Base-by-base conservation (phyloP, 352 stramenopile species). In the Phytophthora litchii region DNA sequence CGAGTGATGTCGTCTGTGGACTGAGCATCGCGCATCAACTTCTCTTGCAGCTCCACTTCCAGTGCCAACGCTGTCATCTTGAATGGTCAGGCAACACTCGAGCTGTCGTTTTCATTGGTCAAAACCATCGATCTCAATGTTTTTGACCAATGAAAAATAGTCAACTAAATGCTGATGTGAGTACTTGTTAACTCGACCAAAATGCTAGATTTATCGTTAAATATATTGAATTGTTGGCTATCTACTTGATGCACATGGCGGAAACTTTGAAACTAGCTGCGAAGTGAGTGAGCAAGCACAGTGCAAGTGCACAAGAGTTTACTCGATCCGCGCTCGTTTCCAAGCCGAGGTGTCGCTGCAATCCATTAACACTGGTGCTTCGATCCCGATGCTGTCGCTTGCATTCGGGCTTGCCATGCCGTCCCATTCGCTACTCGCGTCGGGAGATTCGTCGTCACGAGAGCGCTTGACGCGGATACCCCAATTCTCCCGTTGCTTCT, bases 301-400 rank as follows among this genome's bases (percentile, higher is more conserved):
- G n/a, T n/a, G n/a, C n/a, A 48, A 16, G 20, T 41, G 29, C 13
- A 20, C n/a, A 42, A 34, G 29, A 9, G 25, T n/a, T 60, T 67
- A 91, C 35, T 87, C 74, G 36, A 81, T 58, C 13, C 82, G 79
- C 43, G 83, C 73, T 16, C 82, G 79, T 62, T 91, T 91, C 79
- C 82, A 89, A 45, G 70, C 38, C 1, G 80, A 60, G 1, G 51
- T 43, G 3, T 61, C 54, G 14, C 62, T 69, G 37, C 72, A 74
- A 41, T 91, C 73, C 34, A 87, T 69, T 29, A 82, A 31, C 40
- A 63, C 36, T n/a, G 64, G 56, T 0, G 61, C 56, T 58, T 72
- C 69, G 48, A 66, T 67, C 3, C 44, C 50, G 31, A 66, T 52
- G 3, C 27, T 10, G 11, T 67, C 60, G 25, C 40, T 66, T 37